Conservation (phyloP, 331 rosid genomes). For the Prunus yedoensis region DNA sequence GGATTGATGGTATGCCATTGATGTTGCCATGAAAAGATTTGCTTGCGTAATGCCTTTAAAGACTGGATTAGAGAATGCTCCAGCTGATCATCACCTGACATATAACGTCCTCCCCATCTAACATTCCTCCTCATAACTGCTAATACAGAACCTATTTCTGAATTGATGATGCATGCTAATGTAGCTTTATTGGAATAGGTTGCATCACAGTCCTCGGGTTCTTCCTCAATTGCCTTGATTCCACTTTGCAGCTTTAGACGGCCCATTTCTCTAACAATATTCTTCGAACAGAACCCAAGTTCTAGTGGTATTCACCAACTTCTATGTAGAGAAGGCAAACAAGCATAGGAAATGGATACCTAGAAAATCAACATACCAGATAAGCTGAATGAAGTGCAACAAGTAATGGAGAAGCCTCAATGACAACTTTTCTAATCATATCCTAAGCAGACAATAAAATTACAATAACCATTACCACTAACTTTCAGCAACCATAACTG, state of each 20-base stretch:
- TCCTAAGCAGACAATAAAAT: not conserved
- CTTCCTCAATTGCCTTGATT: conserved; percentile 80
- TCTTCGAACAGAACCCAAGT: conserved; percentile 27
- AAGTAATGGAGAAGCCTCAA: not conserved
- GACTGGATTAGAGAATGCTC: conserved; percentile 86
- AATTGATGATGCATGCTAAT: conserved; percentile 81
- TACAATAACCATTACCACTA: not conserved
- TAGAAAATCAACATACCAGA: conserved; percentile 25
- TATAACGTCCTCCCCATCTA: conserved; percentile 90
- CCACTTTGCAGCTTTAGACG: conserved; percentile 79
- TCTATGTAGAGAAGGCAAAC: conserved; percentile 26
- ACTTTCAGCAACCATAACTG: not conserved
- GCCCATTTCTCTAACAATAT: conserved; percentile 55
- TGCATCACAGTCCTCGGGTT: conserved; percentile 73
- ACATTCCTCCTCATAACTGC: conserved; percentile 95
- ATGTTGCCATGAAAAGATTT: conserved; percentile 83
- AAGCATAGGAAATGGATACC: conserved; percentile 26
- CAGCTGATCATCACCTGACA: conserved; percentile 86
- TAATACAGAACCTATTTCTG: conserved; percentile 88
- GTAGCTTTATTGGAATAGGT: conserved; percentile 61
- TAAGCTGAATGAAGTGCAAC: conserved; percentile 25
- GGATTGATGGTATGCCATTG: conserved; percentile 89
- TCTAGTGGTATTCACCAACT: conserved; percentile 34
- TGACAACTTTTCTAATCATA: not conserved
- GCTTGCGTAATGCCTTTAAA: conserved; percentile 69